Conservation (phyloP, 2,329 filamentous ascomycete species). For the Pseudogymnoascus sp. region DNA sequence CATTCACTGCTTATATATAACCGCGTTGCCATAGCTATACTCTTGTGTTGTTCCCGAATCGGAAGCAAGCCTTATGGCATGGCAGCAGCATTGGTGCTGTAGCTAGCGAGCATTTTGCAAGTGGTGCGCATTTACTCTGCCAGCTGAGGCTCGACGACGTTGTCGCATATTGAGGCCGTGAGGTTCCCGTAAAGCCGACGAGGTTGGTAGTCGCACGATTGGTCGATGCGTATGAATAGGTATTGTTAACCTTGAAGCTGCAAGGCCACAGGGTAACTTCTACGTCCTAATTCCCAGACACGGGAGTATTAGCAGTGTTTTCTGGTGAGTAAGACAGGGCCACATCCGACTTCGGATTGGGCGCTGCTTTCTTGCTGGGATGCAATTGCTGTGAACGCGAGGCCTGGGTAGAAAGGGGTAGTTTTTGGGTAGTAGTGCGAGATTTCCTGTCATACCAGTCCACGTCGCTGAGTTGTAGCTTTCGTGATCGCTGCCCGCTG, state of each 20-base stretch:
- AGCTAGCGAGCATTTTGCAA: not conserved
- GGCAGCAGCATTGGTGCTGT: not conserved
- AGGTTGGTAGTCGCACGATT: not conserved
- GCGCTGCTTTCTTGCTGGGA: not conserved
- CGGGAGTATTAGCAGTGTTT: constrained; percentile 4
- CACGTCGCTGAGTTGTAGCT: constrained; percentile 91
- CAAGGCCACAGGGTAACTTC: constrained; percentile 5
- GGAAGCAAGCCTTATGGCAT: not conserved
- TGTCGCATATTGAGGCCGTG: not conserved
- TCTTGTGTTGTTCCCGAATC: not conserved
- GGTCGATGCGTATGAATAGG: not conserved
- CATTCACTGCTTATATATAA: not conserved
- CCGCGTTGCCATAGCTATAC: not conserved
- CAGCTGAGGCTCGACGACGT: not conserved
- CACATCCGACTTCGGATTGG: constrained; percentile 7
- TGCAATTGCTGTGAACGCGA: not conserved
- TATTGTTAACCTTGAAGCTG: constrained; percentile 3
- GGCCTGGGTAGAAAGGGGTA: not conserved
- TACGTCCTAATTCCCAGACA: constrained; percentile 6
- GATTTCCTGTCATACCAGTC: constrained; percentile 67
- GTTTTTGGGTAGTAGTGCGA: constrained; percentile 7
- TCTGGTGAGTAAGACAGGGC: not conserved
- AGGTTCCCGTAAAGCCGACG: not conserved
- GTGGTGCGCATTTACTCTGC: not conserved
- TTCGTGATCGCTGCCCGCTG: constrained; percentile 73